Evolutionary conservation across 192 early-diverging fungal species (phyloP).

Genomic region (Thamnidium elegans): DNA sequence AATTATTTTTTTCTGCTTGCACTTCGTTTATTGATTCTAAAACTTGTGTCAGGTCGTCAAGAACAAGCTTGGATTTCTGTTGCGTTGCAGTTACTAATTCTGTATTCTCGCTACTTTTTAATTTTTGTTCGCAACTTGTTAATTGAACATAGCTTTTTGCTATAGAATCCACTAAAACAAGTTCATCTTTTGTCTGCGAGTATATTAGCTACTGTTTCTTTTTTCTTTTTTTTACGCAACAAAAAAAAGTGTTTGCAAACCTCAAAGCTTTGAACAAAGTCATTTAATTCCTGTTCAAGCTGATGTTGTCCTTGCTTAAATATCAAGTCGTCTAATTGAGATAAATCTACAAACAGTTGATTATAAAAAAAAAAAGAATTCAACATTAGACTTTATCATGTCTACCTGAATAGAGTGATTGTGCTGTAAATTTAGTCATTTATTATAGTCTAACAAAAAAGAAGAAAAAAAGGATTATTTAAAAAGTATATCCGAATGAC

Average conservation of each 20-base stretch:
- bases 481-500: no score
- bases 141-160: constrained; percentile 8
- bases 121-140: neutral
- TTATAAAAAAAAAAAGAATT: neutral
- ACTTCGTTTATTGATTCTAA: neutral
- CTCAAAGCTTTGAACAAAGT: constrained; percentile 3
- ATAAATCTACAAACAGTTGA: constrained; percentile 3
- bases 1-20: neutral
- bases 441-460: neutral
- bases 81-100: neutral
- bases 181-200: neutral
- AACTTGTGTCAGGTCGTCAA: neutral
- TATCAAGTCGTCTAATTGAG: constrained; percentile 8
- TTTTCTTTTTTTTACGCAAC: constrained; percentile 2
- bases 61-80: constrained; percentile 2
- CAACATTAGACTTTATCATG: neutral
- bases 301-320: constrained; percentile 4
- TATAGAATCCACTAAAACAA: neutral
- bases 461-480: neutral
- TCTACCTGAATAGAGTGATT: neutral
- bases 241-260: neutral
- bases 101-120: neutral
- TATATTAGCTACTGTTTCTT: neutral
- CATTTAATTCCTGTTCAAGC: neutral
- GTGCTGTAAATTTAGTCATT: constrained; percentile 12